phyloP scores from a whole-genome alignment of 2,329 filamentous ascomycete genomes.

The Aphanocladium album region DNA sequence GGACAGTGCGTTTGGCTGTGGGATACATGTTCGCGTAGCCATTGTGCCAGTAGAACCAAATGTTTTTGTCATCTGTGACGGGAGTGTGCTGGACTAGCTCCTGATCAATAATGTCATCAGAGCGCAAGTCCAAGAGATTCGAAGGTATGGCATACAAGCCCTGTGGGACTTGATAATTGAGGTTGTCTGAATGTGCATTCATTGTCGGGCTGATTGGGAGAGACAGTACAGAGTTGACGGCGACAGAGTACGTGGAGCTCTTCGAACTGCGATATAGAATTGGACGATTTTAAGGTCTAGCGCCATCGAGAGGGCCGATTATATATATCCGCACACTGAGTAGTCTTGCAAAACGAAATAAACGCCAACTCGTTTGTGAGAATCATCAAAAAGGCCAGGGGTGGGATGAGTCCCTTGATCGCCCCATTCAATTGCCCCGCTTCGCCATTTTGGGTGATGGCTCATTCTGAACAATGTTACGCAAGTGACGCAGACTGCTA shows the following conservation, averaged over 20 bases:
- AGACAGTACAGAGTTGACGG: not conserved
- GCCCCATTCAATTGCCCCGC: not conserved
- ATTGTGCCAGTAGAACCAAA: conserved; percentile 56
- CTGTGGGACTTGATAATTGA: conserved; percentile 9
- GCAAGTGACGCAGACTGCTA: not conserved
- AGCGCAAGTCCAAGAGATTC: conserved; percentile 38
- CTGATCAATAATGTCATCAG: conserved; percentile 41
- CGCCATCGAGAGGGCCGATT: no score
- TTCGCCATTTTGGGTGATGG: not conserved
- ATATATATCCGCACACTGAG: no score
- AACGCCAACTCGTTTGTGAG: no score
- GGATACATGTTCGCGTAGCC: conserved; percentile 45
- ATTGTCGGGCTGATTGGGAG: not conserved
- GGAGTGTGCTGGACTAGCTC: conserved; percentile 35
- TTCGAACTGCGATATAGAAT: not conserved
- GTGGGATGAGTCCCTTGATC: not conserved
- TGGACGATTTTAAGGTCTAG: no score
- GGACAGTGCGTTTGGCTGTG: conserved; percentile 48
- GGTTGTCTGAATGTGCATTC: not conserved
- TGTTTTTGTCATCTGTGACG: conserved; percentile 42
- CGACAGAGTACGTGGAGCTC: not conserved
- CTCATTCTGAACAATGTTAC: not conserved
- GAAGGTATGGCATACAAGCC: conserved; percentile 38
- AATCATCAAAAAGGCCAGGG: no score
- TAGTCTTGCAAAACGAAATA: no score